Evolutionary conservation across 805 yeast genomes (phyloP).

Genomic region (Candida ulmi): DNA sequence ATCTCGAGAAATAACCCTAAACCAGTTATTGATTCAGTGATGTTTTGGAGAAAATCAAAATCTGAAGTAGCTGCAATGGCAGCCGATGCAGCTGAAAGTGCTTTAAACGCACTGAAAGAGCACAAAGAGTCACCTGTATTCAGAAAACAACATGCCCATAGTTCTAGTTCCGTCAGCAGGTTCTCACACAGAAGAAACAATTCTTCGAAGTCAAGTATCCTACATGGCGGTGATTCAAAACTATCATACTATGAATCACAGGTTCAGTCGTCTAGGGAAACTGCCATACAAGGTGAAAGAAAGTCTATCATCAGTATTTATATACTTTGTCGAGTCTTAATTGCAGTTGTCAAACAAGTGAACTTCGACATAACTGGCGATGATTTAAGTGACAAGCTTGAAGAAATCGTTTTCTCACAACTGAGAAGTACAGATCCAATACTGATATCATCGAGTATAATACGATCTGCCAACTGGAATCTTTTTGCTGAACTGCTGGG

Average conservation of each 20-base stretch:
- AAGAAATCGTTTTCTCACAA: conserved; percentile 90
- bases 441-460: conserved; percentile 56
- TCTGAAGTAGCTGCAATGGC: conserved; percentile 76
- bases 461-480: conserved; percentile 91
- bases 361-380: conserved; percentile 69
- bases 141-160: conserved; percentile 24
- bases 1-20: conserved; percentile 87
- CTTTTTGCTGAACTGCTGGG: conserved; percentile 86
- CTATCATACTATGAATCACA: conserved; percentile 37
- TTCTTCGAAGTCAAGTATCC: conserved; percentile 37
- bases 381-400: conserved; percentile 76
- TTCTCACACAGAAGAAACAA: conserved; percentile 43
- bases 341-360: conserved; percentile 87
- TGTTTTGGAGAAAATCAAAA: conserved; percentile 96
- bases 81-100: conserved; percentile 44
- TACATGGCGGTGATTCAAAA: conserved; percentile 48
- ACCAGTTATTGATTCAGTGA: conserved; percentile 94
- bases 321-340: conserved; percentile 83
- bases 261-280: conserved; percentile 44
- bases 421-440: conserved; percentile 81
- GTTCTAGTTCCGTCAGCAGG: conserved; percentile 27
- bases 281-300: conserved; percentile 79
- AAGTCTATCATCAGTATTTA: conserved; percentile 83
- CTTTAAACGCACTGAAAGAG: conserved; percentile 25
- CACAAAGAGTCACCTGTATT: conserved; percentile 23